A percentile compares a stretch with the other conserved stretches of the same genome.
These are phyloP conservation scores for Arabidopsis arenosa DNA, from an alignment of 345 rosid species.

Conservation along the genomic window DNA sequence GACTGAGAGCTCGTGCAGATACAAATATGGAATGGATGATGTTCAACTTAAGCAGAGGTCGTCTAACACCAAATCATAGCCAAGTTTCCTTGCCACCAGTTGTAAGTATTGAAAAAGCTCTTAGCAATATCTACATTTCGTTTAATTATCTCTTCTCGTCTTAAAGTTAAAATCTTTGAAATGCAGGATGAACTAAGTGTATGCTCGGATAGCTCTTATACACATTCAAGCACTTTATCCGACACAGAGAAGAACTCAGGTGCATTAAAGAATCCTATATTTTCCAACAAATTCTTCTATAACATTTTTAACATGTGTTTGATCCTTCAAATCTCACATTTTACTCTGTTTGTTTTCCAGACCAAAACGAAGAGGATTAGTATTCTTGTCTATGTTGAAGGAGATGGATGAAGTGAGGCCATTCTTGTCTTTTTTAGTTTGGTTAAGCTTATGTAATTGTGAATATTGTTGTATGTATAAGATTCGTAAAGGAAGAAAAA, in stretches of 20 bases:
- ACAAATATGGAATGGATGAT: conserved; percentile 48
- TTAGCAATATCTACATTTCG: not conserved
- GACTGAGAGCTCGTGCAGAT: conserved; percentile 67
- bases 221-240: conserved; percentile 43
- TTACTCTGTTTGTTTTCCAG: conserved; percentile 11
- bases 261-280: conserved; percentile 6
- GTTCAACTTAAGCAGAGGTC: conserved; percentile 36
- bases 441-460: conserved; percentile 20
- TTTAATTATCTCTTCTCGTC: not conserved
- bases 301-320: conserved; percentile 14
- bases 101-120: conserved; percentile 45
- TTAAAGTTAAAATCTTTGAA: conserved; percentile 10
- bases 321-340: conserved; percentile 23
- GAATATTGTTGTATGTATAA: conserved; percentile 14
- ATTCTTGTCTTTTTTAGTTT: conserved; percentile 14
- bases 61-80: conserved; percentile 47
- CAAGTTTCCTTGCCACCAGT: conserved; percentile 42
- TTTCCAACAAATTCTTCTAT: conserved; percentile 9
- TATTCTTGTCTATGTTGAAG: conserved; percentile 16
- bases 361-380: conserved; percentile 39
- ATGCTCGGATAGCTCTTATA: conserved; percentile 41
- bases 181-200: conserved; percentile 60
- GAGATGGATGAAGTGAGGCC: conserved; percentile 20
- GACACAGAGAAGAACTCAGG: conserved; percentile 37
- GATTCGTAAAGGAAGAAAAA: conserved; percentile 8